Percentiles rank a stretch among this genome's conserved stretches.
phyloP scores from a whole-genome alignment of 768 basidiomycete genomes.

The Macrolepiota fuliginosa region DNA sequence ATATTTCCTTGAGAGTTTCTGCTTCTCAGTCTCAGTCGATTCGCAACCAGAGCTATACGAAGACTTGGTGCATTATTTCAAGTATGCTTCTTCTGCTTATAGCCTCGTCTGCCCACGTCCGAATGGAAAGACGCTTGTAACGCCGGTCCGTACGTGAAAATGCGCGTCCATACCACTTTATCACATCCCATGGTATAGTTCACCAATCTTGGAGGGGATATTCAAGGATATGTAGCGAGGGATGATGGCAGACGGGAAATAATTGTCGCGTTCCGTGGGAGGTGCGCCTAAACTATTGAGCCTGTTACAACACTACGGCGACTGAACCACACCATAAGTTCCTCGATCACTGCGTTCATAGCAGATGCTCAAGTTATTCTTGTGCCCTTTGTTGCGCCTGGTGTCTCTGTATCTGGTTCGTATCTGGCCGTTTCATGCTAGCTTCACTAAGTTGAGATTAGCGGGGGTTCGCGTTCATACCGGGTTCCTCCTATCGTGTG shows the following conservation, averaged over 20 bases:
- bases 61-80: conserved; percentile 50
- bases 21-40: neutral
- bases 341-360: conserved; percentile 38
- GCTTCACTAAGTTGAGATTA: conserved; percentile 14
- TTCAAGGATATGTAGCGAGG: conserved; percentile 50
- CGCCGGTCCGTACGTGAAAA: conserved; percentile 27
- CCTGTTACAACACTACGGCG: neutral
- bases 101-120: conserved; percentile 42
- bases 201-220: conserved; percentile 37
- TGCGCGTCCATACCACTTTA: neutral
- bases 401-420: conserved; percentile 40
- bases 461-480: conserved; percentile 42
- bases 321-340: conserved; percentile 22
- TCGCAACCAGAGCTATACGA: conserved; percentile 34
- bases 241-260: conserved; percentile 45
- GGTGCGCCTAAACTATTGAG: conserved; percentile 26
- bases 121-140: conserved; percentile 41
- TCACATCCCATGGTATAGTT: conserved; percentile 29
- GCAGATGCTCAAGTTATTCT: conserved; percentile 40
- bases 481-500: conserved; percentile 51
- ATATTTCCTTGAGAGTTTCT: neutral
- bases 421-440: neutral
- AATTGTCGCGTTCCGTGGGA: conserved; percentile 48
- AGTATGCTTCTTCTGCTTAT: conserved; percentile 54
- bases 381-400: conserved; percentile 42